Conservation (phyloP, 495 filamentous ascomycete species). For the Penicillium desertorum region DNA sequence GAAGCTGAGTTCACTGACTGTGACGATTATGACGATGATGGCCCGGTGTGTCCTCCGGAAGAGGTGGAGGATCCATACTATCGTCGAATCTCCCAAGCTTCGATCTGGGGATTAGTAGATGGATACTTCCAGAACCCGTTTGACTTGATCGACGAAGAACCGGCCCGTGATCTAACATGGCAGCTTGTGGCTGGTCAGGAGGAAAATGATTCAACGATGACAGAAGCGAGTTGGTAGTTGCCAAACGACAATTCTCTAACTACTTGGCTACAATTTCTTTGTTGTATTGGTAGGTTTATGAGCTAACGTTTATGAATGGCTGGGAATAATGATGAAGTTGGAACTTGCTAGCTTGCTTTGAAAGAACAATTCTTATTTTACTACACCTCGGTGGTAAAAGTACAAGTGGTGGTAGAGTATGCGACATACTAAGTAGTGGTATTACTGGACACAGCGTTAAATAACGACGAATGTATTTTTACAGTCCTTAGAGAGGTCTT, state of each 20-base stretch:
- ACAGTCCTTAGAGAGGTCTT: background rate
- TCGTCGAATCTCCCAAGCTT: background rate
- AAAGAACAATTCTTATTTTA: background rate
- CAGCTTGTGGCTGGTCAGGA: background rate
- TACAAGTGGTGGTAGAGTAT: background rate
- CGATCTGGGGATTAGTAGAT: background rate
- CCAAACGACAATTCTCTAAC: background rate
- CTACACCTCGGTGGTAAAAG: background rate
- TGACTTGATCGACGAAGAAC: background rate
- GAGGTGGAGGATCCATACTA: background rate
- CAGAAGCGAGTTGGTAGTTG: background rate
- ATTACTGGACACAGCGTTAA: too few species aligned
- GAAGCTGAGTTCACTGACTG: background rate
- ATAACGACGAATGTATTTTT: too few species aligned
- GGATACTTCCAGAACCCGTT: background rate
- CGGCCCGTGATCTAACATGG: background rate
- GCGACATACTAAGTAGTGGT: background rate
- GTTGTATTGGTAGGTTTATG: background rate
- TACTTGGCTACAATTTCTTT: background rate
- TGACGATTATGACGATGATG: background rate
- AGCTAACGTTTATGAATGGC: background rate
- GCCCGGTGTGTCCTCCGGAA: background rate
- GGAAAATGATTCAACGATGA: background rate
- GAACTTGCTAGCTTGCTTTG: background rate
- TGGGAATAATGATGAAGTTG: background rate